Evolutionary conservation across 2,329 filamentous ascomycete species (phyloP).

Genomic region (Penicillium sp.): DNA sequence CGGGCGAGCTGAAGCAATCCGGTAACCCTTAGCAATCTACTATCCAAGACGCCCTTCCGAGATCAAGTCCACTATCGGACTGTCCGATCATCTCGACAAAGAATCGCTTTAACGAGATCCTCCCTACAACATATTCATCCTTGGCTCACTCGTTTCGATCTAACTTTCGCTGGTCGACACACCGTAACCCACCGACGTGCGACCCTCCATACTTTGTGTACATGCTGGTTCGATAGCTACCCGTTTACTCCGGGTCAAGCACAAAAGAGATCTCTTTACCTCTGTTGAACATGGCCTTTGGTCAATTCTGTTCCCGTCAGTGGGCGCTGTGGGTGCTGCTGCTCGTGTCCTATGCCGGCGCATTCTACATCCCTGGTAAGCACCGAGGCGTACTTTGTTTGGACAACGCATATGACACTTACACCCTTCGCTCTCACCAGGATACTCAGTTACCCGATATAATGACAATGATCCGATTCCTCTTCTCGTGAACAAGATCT

Average conservation of each 20-base stretch:
- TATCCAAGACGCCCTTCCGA: not conserved
- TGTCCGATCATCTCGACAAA: not conserved
- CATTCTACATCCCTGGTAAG: slow-evolving; percentile 85
- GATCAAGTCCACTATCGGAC: slow-evolving; percentile 7
- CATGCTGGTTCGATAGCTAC: slow-evolving; percentile 13
- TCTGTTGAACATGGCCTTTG: slow-evolving; percentile 18
- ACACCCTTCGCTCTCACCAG: slow-evolving; percentile 44
- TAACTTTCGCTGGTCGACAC: not conserved
- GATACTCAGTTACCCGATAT: slow-evolving; percentile 82
- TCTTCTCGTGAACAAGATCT: slow-evolving; percentile 88
- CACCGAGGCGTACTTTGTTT: not conserved
- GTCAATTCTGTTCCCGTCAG: slow-evolving; percentile 13
- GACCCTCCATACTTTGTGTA: slow-evolving; percentile 2
- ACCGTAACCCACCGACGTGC: not conserved
- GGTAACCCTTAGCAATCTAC: not conserved
- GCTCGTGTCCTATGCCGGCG: slow-evolving; percentile 54
- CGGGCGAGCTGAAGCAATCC: not conserved
- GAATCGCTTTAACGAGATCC: not conserved
- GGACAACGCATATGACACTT: slow-evolving; percentile 5
- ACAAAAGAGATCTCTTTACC: slow-evolving; percentile 1
- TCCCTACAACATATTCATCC: not conserved
- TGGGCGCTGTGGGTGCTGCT: slow-evolving; percentile 26
- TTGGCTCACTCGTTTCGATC: not conserved
- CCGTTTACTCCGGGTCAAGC: slow-evolving; percentile 14
- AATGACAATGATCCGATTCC: slow-evolving; percentile 73